phyloP scores from a whole-genome alignment of 805 yeast genomes.

The Yarrowia divulgata region DNA sequence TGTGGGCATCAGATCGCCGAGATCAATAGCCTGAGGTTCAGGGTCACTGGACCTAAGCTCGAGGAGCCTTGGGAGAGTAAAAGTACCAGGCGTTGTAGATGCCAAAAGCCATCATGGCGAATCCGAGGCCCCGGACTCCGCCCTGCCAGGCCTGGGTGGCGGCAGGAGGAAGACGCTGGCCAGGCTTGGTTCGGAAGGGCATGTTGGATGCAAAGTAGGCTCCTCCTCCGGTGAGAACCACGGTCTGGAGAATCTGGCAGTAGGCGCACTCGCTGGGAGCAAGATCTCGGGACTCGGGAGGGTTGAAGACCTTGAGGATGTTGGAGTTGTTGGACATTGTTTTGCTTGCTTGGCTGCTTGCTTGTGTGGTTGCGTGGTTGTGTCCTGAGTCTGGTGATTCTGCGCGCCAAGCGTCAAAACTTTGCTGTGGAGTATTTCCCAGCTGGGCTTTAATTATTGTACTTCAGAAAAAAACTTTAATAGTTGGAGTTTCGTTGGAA shows the following conservation, averaged over 20 bases:
- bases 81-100: conserved; percentile 67
- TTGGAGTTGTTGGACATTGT: conserved; percentile 42
- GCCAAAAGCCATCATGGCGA: conserved; percentile 63
- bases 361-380: neutral
- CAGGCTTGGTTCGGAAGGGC: conserved; percentile 51
- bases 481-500: conserved; percentile 2
- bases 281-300: conserved; percentile 37
- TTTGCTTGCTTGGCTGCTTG: too few species aligned
- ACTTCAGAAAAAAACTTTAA: neutral
- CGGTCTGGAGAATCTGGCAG: conserved; percentile 71
- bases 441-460: neutral
- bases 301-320: conserved; percentile 45
- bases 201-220: conserved; percentile 67
- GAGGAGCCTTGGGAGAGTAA: conserved; percentile 43
- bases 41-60: neutral
- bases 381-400: neutral
- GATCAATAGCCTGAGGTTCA: neutral
- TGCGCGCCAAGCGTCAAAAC: neutral
- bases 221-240: conserved; percentile 67
- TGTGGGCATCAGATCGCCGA: too few species aligned
- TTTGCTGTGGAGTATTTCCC: neutral
- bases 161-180: conserved; percentile 49
- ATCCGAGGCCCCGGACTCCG: conserved; percentile 62
- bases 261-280: conserved; percentile 62
- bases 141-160: conserved; percentile 58